Percentiles rank a stretch among this genome's conserved stretches.
These are phyloP conservation scores for Priceomyces medius DNA, from an alignment of 805 yeast genomes.

Conservation along the genomic window DNA sequence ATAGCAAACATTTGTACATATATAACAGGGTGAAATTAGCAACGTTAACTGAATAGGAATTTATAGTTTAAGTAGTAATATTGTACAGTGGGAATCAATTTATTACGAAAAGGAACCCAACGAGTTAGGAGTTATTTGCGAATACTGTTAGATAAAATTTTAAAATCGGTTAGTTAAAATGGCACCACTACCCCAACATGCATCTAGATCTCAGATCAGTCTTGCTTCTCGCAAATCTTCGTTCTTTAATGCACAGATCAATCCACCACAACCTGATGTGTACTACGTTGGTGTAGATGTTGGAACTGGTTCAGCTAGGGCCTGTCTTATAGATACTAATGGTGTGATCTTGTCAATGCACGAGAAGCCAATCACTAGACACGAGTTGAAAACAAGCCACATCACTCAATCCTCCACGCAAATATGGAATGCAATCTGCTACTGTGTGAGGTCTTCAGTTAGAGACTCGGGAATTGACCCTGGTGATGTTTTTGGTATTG, in stretches of 20 bases:
- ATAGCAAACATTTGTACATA: not conserved
- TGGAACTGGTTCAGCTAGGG: slow-evolving; percentile 98
- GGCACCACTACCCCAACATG: not conserved
- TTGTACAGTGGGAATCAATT: too few relatives aligned
- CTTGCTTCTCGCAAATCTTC: slow-evolving; percentile 40
- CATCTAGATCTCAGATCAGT: slow-evolving; percentile 32
- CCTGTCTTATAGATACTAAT: slow-evolving; percentile 79
- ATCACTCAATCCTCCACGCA: slow-evolving; percentile 88
- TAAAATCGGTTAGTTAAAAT: too few relatives aligned
- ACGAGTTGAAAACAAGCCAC: slow-evolving; percentile 67
- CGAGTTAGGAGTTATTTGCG: too few relatives aligned
- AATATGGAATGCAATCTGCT: slow-evolving; percentile 87
- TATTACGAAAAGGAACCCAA: too few relatives aligned
- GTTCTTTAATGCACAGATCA: slow-evolving; percentile 36
- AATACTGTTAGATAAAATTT: too few relatives aligned
- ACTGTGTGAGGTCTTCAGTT: slow-evolving; percentile 73
- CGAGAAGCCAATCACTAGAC: slow-evolving; percentile 75
- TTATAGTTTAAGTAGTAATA: too few relatives aligned
- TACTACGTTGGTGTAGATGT: slow-evolving; percentile 85
- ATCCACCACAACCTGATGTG: slow-evolving; percentile 44
- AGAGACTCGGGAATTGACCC: slow-evolving; percentile 75
- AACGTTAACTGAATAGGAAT: too few relatives aligned
- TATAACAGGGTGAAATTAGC: too few relatives aligned
- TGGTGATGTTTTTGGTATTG: slow-evolving; percentile 72
- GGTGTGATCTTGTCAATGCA: slow-evolving; percentile 81